Evolutionary conservation across 2,329 filamentous ascomycete species (phyloP).

Genomic region (Verticillium zaregamsianum): DNA sequence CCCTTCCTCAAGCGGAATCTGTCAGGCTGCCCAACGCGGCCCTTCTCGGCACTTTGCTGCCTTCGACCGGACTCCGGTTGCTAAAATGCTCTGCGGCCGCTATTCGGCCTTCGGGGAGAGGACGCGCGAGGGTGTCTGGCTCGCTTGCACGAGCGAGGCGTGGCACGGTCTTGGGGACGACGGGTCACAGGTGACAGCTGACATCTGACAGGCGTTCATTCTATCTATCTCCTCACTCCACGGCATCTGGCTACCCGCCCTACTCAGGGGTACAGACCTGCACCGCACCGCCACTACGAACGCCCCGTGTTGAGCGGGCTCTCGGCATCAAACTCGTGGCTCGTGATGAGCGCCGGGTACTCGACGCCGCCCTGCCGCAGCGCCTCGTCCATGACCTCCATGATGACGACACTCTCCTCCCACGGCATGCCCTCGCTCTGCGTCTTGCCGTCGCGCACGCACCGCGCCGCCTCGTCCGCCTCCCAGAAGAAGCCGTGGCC

Average conservation of each 20-base stretch:
- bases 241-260: not conserved
- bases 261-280: no score
- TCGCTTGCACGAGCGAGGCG: no score
- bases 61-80: no score
- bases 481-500: conserved; percentile 90
- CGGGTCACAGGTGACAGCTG: not conserved
- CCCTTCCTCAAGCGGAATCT: not conserved
- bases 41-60: not conserved
- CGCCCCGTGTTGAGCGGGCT: conserved; percentile 59
- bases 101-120: not conserved
- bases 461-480: conserved; percentile 73
- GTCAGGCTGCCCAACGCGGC: not conserved
- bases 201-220: not conserved
- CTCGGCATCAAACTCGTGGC: conserved; percentile 53
- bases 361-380: conserved; percentile 48
- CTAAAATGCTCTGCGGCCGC: not conserved
- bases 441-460: conserved; percentile 69
- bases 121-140: not conserved
- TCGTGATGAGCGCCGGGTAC: conserved; percentile 54
- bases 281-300: conserved; percentile 10
- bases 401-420: conserved; percentile 77
- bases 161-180: no score
- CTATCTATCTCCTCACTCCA: not conserved
- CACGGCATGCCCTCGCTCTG: conserved; percentile 69
- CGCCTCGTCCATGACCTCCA: conserved; percentile 64